These are phyloP conservation scores for Monosporascus sp. DNA, from an alignment of 2,329 filamentous ascomycete genomes.

Conservation along the genomic window DNA sequence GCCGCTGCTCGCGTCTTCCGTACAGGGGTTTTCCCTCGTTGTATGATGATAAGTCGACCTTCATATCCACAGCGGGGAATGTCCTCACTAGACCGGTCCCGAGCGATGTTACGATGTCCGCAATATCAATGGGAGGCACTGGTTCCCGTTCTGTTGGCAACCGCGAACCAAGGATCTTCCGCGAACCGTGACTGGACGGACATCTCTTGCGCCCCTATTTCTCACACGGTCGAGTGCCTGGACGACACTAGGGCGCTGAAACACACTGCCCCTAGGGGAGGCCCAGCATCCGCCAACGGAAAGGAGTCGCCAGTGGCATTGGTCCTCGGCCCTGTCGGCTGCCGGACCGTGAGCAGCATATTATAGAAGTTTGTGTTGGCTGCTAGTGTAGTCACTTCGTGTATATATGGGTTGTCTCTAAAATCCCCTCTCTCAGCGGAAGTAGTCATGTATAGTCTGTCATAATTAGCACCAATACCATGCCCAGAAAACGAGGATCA, in stretches of 20 bases:
- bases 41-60: constrained; percentile 46
- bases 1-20: constrained; percentile 43
- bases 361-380: constrained; percentile 46
- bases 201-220: constrained; percentile 33
- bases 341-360: constrained; percentile 43
- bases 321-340: constrained; percentile 37
- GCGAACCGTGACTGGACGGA: constrained; percentile 40
- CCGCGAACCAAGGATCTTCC: constrained; percentile 32
- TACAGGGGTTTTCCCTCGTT: constrained; percentile 38
- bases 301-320: constrained; percentile 31
- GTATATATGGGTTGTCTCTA: constrained; percentile 48
- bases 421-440: constrained; percentile 44
- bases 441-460: constrained; percentile 53
- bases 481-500: constrained; percentile 1
- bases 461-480: constrained; percentile 4
- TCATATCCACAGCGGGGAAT: constrained; percentile 49
- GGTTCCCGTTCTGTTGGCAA: constrained; percentile 39
- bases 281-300: constrained; percentile 32
- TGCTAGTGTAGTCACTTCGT: constrained; percentile 40
- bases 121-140: constrained; percentile 42
- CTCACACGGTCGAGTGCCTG: constrained; percentile 35
- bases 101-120: constrained; percentile 30
- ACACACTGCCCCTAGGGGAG: constrained; percentile 37
- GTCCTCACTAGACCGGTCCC: constrained; percentile 34
- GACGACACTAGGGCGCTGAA: constrained; percentile 51